Conservation (phyloP, 768 basidiomycete species). For the Leccinum arenicola region DNA sequence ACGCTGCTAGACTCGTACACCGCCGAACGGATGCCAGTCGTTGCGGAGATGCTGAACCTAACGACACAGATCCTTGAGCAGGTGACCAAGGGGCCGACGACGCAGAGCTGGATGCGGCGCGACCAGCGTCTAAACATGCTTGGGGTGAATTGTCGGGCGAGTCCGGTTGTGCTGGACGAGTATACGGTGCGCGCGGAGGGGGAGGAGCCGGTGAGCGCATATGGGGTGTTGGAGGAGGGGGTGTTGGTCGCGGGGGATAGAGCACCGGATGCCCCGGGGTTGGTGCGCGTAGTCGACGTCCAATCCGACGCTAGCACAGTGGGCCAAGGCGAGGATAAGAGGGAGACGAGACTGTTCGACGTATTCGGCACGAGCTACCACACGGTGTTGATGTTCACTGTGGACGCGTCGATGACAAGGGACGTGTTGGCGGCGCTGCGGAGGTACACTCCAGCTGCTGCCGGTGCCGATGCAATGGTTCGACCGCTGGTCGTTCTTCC, state of each 20-base stretch:
- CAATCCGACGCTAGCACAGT: background rate
- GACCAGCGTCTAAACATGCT: conserved; percentile 21
- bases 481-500: background rate
- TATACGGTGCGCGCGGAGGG: conserved; percentile 10
- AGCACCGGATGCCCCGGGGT: conserved; percentile 40
- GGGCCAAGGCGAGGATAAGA: background rate
- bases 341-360: conserved; percentile 20
- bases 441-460: background rate
- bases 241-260: conserved; percentile 41
- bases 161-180: conserved; percentile 38
- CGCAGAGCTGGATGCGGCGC: background rate
- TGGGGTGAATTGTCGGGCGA: conserved; percentile 36
- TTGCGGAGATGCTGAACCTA: conserved; percentile 42
- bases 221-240: conserved; percentile 21
- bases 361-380: conserved; percentile 14
- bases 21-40: conserved; percentile 45
- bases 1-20: conserved; percentile 41
- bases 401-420: background rate
- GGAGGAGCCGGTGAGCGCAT: conserved; percentile 10
- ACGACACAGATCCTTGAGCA: conserved; percentile 29
- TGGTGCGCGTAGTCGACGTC: conserved; percentile 15
- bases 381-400: background rate
- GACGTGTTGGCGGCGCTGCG: background rate
- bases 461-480: background rate
- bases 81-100: background rate